Evolutionary conservation across 2,329 filamentous ascomycete genomes (phyloP), one percentile per base, ranked within the genome.

Genomic region (Epichloe typhina): DNA sequence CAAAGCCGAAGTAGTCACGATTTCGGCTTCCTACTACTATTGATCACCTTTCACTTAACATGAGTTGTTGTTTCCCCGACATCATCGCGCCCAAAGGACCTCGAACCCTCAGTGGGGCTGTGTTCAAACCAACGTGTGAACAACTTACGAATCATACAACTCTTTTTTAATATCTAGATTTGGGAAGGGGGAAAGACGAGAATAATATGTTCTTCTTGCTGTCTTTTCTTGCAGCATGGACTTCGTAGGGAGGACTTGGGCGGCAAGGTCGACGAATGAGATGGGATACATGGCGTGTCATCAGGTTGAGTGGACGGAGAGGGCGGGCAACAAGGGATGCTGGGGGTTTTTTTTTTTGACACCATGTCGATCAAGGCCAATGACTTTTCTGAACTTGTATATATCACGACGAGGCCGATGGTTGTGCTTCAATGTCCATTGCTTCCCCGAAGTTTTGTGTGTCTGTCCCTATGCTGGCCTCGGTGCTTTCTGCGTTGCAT

Each of bases 401-500:
- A 57, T 56, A 57, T 56, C 52, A 54, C 54, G 37, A 53, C 23
- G 47, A 57, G 52, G 51, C 57, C 54, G 55, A 55, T 51, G 56
- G 46, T 49, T 52, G 55, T 53, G 50, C 52, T 52, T 50, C 45
- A 51, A 50, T 49, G 35, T 19, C 23, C n/a, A 39, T 33, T 44
- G 5, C 15, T 26, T 13, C 8, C 35, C 19, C 40, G 40, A 42
- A 19, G 15, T 42, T 13, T 26, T 15, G 2, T 42, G 39, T 41
- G 40, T 12, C 19, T 4, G 19, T 17, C 40, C 19, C 11, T 7
- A 21, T 41, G 31, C 31, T 31, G 9, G 9, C 31, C 31, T 31
- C 31, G 9, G 9, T 31, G 31, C 9, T 31, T 31, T 31, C 31
- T 31, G 31, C 31, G 31, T 31, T 31, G 31, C 31, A 31, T 31